Conservation (phyloP, 345 rosid species). For the Linum lewisii region DNA sequence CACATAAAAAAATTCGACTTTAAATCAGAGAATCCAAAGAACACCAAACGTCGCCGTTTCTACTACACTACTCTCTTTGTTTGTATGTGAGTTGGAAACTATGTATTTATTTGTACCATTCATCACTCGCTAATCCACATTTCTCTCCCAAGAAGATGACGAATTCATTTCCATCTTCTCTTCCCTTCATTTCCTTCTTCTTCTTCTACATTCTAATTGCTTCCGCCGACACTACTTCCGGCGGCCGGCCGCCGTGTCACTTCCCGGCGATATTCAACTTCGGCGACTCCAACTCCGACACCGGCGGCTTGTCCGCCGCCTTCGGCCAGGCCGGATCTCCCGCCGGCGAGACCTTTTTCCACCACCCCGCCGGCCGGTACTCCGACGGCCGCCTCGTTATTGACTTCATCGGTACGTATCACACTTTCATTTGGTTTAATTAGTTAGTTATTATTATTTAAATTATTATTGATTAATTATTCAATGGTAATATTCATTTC, state of each 20-base stretch:
- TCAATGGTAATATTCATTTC: no score
- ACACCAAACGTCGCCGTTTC: no score
- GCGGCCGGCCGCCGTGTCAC: not conserved
- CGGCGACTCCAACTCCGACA: slow-evolving; percentile 91
- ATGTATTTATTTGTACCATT: no score
- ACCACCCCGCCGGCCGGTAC: slow-evolving; percentile 68
- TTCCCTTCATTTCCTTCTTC: not conserved
- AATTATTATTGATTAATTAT: no score
- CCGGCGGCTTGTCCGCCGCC: slow-evolving; percentile 79
- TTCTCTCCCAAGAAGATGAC: no score
- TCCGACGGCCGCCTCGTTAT: slow-evolving; percentile 80
- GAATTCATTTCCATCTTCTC: no score
- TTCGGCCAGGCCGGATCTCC: slow-evolving; percentile 75
- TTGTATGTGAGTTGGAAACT: no score
- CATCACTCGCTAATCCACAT: no score
- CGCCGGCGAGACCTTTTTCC: slow-evolving; percentile 59
- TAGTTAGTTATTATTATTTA: not conserved
- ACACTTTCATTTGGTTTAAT: no score
- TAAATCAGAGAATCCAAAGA: no score
- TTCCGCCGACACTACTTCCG: not conserved
- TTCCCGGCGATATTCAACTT: slow-evolving; percentile 77
- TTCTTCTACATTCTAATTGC: not conserved
- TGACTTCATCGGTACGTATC: slow-evolving; percentile 63
- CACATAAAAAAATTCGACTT: no score
- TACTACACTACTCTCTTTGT: no score